Evolutionary conservation across 352 stramenopile species (phyloP).

Genomic region (Phytophthora rubi): DNA sequence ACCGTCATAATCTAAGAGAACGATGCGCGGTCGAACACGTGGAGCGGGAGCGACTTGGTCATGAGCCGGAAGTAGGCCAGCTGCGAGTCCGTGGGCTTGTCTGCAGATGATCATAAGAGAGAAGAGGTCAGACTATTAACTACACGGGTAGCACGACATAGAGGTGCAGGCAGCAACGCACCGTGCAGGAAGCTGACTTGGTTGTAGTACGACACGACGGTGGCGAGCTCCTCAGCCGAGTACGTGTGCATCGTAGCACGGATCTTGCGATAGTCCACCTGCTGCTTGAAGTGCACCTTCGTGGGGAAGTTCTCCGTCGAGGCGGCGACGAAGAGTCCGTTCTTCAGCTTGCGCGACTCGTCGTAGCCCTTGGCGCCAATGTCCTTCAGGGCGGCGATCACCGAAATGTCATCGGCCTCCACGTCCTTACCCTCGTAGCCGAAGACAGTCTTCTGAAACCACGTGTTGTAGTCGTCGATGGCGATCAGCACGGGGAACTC

Average conservation of each 20-base stretch:
- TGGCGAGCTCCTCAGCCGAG: conserved; percentile 75
- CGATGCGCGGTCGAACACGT: conserved; percentile 85
- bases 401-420: conserved; percentile 75
- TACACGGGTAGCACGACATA: not conserved
- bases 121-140: conserved; percentile 1
- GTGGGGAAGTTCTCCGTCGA: conserved; percentile 86
- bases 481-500: conserved; percentile 89
- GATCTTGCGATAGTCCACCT: conserved; percentile 82
- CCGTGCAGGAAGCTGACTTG: conserved; percentile 78
- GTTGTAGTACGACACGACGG: conserved; percentile 87
- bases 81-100: conserved; percentile 74
- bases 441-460: conserved; percentile 88
- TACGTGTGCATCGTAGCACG: conserved; percentile 83
- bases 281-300: conserved; percentile 79
- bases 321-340: conserved; percentile 85
- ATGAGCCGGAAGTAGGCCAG: conserved; percentile 87
- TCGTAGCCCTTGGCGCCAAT: conserved; percentile 69
- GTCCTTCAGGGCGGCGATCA: conserved; percentile 80
- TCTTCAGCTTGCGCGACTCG: conserved; percentile 67
- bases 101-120: conserved; percentile 27
- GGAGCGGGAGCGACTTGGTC: conserved; percentile 82
- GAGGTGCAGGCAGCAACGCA: conserved; percentile 27
- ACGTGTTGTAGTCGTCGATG: conserved; percentile 91
- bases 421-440: conserved; percentile 86
- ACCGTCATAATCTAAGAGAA: conserved; percentile 65